These are phyloP conservation scores for Sugiyamaella xylanicola DNA, from an alignment of 1,139 yeast species.

Conservation along the genomic window DNA sequence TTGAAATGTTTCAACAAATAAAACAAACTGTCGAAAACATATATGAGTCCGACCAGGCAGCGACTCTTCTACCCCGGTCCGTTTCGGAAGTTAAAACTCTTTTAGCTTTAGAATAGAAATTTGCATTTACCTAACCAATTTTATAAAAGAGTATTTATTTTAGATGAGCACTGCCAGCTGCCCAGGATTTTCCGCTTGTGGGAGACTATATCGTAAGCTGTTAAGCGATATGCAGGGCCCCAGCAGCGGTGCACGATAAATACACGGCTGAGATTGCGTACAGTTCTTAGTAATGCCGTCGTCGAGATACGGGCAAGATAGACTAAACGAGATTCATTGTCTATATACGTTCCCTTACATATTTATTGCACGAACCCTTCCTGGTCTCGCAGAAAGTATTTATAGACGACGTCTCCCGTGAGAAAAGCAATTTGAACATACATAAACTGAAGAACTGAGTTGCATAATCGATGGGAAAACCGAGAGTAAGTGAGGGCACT, in stretches of 20 bases:
- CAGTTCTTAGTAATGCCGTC: not conserved
- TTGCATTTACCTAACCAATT: not conserved
- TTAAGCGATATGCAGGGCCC: conserved; percentile 1
- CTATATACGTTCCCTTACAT: no score
- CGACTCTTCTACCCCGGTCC: conserved; percentile 36
- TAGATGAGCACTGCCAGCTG: no score
- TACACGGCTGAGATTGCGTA: not conserved
- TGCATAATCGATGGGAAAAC: conserved; percentile 52
- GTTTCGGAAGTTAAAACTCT: conserved; percentile 39
- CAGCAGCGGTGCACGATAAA: not conserved
- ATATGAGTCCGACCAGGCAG: conserved; percentile 33
- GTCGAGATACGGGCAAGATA: not conserved
- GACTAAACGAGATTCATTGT: not conserved
- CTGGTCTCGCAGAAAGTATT: not conserved
- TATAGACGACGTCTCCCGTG: not conserved
- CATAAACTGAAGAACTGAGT: not conserved
- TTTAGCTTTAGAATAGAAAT: conserved; percentile 27
- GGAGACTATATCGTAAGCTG: no score
- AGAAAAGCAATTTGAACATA: not conserved
- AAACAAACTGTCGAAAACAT: conserved; percentile 31
- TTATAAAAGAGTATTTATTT: no score
- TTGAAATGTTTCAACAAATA: conserved; percentile 36
- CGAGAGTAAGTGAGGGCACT: conserved; percentile 60
- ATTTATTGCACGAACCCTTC: no score
- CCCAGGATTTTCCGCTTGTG: no score